Base-by-base conservation (phyloP, 208 protist species). In the Leishmania amazonensis region DNA sequence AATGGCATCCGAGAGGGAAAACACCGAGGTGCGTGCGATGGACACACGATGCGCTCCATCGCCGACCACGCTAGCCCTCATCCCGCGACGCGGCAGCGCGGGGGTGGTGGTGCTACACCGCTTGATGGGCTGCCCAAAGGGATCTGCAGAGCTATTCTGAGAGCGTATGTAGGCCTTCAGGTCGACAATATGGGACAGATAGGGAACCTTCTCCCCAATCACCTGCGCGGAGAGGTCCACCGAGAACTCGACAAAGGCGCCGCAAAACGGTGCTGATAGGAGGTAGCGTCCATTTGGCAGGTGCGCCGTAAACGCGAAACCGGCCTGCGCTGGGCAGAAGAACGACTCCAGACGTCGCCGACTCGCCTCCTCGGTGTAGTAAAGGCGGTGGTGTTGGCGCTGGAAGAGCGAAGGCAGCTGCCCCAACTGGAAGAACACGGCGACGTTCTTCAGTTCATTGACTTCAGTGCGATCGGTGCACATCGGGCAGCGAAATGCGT, bases 401-500 rank as follows among this genome's bases (percentile, higher is more conserved):
- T 78, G 76, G 58, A 92, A 92, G 28, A 90, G 62, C 13, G 84
- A 42, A n/a, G 80, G 81, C 57, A 91, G 86, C 35, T 67, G 65
- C 38, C 82, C 74, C 28, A 94, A 81, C 51, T 90, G 86, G 85
- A 97, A 97, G 80, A 91, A 97, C 21, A 97, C 94, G 15, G 77
- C 78, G 17, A 95, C 90, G 64, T 92, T 51, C 42, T 76, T n/a
- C 38, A 95, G 81, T 40, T 85, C 78, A 13, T 85, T 89, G 6
- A 94, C 85, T 78, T 94, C 89, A 0, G 84, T 94, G 31, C 83
- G 78, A 53, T 95, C 92, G 1, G 94, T 94, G 75, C 94, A 97
- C 83, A 95, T 91, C 21, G 94, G 94, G 72, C 94, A 97, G 40
- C 85, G 85, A 70, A 92, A 88, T 17, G 86, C 83, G 83, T 97